Conservation (phyloP, 2,329 filamentous ascomycete species). For the Pseudocercospora pini-densiflorae region DNA sequence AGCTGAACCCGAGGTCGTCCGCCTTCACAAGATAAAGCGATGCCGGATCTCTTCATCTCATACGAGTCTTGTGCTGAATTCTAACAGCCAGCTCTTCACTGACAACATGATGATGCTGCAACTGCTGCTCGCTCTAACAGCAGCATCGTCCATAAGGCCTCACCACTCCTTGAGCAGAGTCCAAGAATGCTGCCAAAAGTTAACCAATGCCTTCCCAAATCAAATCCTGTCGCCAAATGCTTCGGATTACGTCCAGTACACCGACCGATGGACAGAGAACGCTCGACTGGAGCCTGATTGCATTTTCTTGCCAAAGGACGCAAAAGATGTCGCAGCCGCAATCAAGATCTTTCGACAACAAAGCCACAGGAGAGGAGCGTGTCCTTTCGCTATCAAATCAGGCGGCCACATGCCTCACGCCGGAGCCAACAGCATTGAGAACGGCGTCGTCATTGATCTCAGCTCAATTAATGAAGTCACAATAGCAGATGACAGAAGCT, state of each 20-base stretch:
- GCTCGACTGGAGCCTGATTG: slow-evolving; percentile 14
- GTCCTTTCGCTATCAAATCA: slow-evolving; percentile 21
- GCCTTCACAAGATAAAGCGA: not conserved
- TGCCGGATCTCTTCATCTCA: too few relatives aligned
- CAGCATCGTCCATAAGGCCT: not conserved
- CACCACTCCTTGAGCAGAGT: not conserved
- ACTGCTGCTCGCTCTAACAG: not conserved
- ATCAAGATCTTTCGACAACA: slow-evolving; percentile 6
- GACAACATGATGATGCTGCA: not conserved
- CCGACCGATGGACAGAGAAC: slow-evolving; percentile 14
- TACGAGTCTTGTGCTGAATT: too few relatives aligned
- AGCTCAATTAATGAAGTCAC: slow-evolving; percentile 24
- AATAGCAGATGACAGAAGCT: slow-evolving; percentile 24
- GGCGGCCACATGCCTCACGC: slow-evolving; percentile 17
- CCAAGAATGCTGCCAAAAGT: not conserved
- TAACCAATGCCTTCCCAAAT: not conserved
- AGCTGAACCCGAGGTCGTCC: not conserved
- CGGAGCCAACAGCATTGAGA: slow-evolving; percentile 25
- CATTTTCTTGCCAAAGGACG: slow-evolving; percentile 13
- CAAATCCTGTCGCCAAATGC: not conserved
- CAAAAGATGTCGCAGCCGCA: slow-evolving; percentile 9
- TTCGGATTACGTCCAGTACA: not conserved
- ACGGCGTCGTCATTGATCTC: slow-evolving; percentile 34
- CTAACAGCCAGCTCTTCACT: too few relatives aligned
- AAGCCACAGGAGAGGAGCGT: not conserved